Evolutionary conservation across 2,329 filamentous ascomycete species (phyloP).

Genomic region (Phyllosticta citrichinensis): DNA sequence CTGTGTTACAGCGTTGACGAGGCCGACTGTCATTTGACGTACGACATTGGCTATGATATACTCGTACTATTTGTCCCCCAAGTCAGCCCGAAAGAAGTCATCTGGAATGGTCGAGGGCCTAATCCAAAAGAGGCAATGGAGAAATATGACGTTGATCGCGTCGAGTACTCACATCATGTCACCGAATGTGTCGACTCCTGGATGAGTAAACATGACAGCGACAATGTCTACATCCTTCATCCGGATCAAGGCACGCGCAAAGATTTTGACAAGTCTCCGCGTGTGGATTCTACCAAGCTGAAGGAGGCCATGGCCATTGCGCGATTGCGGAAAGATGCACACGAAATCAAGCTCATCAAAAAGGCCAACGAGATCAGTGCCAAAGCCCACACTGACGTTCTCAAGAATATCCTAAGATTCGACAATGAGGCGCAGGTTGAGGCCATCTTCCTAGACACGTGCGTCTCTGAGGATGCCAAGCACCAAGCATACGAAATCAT

Average conservation of each 20-base stretch:
- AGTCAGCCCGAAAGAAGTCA: constrained; percentile 49
- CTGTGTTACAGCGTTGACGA: constrained; percentile 30
- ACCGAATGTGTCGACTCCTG: constrained; percentile 22
- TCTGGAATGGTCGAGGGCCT: constrained; percentile 56
- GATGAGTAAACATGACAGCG: constrained; percentile 16
- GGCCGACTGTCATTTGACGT: constrained; percentile 46
- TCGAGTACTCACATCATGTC: constrained; percentile 42
- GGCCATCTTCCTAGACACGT: constrained; percentile 63
- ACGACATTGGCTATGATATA: constrained; percentile 48
- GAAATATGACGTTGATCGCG: constrained; percentile 60
- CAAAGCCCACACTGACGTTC: constrained; percentile 62
- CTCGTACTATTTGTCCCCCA: constrained; percentile 66
- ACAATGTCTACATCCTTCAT: constrained; percentile 28
- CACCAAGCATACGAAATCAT: constrained; percentile 84
- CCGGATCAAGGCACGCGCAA: constrained; percentile 5
- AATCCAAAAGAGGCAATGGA: constrained; percentile 50
- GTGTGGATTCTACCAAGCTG: constrained; percentile 44
- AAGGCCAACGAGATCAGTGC: constrained; percentile 73
- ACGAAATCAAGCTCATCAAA: constrained; percentile 73
- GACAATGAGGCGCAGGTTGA: constrained; percentile 76
- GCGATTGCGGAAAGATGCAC: constrained; percentile 71
- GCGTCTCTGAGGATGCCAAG: constrained; percentile 62
- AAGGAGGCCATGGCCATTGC: constrained; percentile 65
- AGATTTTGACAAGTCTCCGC: constrained; percentile 1
- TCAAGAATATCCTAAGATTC: constrained; percentile 52